Base-by-base conservation (phyloP, 306 rosid genomes). In the Cicer yamashitae region DNA sequence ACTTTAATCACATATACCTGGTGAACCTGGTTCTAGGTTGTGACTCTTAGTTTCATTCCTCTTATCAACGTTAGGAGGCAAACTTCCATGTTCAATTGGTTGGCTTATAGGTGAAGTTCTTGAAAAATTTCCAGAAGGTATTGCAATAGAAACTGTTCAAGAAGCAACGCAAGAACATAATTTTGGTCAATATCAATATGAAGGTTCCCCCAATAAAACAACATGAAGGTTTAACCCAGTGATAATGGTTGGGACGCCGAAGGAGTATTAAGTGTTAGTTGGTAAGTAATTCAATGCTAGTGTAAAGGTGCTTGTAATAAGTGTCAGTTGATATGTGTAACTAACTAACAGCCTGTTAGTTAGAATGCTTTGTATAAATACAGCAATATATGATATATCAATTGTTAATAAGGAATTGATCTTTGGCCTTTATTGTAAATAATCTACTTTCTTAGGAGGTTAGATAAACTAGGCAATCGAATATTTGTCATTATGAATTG, bases 21-120 rank as follows among this genome's bases (percentile, higher is more conserved):
- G 82, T 39, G 81, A 59, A 50, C 56, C 18, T 71, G 84, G 65
- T 63, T 71, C 70, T 6, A 22, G 70, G 38, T 61, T 51, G 74
- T 76, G 66, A 83, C 70, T 65, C 48, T 76, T 71, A 67, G 61
- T 81, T 64, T 78, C 78, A 76, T 78, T 82, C 77, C 84, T 76
- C 46, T 61, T 77, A 57, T 74, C 83, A 71, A 73, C n/a, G 51
- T 47, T 81, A 73, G 88, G 85, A 43, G 98, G 91, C 38, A 84
- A 80, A 76, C 78, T 80, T 68, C 74, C 88, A 60, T 85, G 91
- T 51, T 51, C 22, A 25, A 73, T 73, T 53, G 93, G 88, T 7
- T 73, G 84, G 70, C 79, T 77, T 68, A 70, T 76, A 39, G 98
- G 88, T 68, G 96, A 79, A 77, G 51, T 59, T 57, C 56, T 83